Evolutionary conservation across 2,329 filamentous ascomycete species (phyloP).

Genomic region (Trichoderma breve): DNA sequence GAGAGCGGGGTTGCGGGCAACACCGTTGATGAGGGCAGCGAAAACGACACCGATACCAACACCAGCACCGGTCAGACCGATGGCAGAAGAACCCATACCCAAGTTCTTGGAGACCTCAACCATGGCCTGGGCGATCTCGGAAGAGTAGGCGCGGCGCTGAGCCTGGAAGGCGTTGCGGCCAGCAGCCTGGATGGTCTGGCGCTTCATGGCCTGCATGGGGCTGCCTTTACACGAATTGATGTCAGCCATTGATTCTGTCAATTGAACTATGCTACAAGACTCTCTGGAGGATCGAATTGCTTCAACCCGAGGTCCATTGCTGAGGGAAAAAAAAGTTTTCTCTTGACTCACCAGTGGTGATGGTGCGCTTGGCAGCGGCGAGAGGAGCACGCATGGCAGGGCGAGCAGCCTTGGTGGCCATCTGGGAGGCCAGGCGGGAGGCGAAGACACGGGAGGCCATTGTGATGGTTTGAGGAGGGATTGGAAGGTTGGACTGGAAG

Average conservation of each 20-base stretch:
- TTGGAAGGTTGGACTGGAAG: conserved; percentile 30
- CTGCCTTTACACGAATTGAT: conserved; percentile 42
- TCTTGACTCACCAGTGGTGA: conserved; percentile 64
- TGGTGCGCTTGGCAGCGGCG: conserved; percentile 70
- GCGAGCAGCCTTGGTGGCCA: conserved; percentile 75
- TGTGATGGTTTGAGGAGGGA: conserved; percentile 55
- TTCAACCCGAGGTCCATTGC: conserved; percentile 5
- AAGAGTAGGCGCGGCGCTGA: conserved; percentile 76
- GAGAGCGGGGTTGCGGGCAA: conserved; percentile 92
- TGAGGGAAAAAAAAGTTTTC: conserved; percentile 33
- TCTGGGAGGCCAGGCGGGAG: conserved; percentile 73
- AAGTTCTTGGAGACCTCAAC: conserved; percentile 89
- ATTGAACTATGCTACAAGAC: conserved; percentile 31
- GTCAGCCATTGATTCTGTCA: conserved; percentile 36
- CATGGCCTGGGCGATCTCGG: conserved; percentile 83
- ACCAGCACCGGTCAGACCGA: conserved; percentile 89
- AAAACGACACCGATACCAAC: conserved; percentile 95
- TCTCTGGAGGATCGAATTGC: conserved; percentile 25
- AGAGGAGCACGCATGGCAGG: conserved; percentile 66
- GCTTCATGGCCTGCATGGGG: conserved; percentile 73
- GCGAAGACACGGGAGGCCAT: conserved; percentile 81
- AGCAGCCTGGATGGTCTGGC: conserved; percentile 67
- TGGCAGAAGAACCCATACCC: conserved; percentile 85
- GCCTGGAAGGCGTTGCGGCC: conserved; percentile 63
- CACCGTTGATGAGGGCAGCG: conserved; percentile 82